These are phyloP conservation scores for Hemisphaericaspora lyxosophila DNA, from an alignment of 1,139 yeast genomes.

Conservation along the genomic window DNA sequence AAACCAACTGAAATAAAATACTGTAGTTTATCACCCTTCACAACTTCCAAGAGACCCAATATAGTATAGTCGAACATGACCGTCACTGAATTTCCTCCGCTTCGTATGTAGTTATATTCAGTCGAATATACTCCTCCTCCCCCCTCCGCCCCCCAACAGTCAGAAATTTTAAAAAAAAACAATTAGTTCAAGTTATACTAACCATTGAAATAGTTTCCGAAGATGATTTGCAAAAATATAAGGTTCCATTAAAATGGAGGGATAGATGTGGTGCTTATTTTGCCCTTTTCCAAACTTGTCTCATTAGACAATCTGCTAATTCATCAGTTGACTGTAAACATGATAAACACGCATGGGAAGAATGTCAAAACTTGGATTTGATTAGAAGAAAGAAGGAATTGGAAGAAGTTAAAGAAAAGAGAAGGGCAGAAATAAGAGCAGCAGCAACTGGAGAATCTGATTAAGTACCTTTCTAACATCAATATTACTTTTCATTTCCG, in stretches of 20 bases:
- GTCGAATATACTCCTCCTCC: no score
- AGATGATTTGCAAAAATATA: constrained; percentile 80
- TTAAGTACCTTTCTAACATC: no score
- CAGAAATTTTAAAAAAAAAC: not conserved
- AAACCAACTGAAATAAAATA: not conserved
- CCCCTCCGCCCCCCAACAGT: no score
- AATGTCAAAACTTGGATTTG: constrained; percentile 81
- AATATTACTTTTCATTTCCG: no score
- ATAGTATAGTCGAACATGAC: constrained; percentile 26
- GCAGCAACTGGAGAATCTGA: constrained; percentile 3
- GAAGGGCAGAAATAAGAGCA: constrained; percentile 20
- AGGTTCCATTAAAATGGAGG: constrained; percentile 79
- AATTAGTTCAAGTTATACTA: constrained; percentile 2
- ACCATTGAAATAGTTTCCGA: constrained; percentile 53
- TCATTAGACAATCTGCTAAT: constrained; percentile 48
- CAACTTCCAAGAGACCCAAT: not conserved
- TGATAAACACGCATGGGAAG: constrained; percentile 83
- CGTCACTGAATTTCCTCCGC: constrained; percentile 52
- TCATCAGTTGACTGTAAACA: constrained; percentile 62
- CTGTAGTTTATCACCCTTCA: not conserved
- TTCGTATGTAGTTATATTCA: constrained; percentile 44
- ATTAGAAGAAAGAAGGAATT: constrained; percentile 77
- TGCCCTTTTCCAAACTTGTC: constrained; percentile 54
- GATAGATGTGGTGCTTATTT: constrained; percentile 83
- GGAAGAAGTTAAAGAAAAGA: constrained; percentile 52